Conservation (phyloP, 75 land plant species). For the Cryptomeria japonica region DNA sequence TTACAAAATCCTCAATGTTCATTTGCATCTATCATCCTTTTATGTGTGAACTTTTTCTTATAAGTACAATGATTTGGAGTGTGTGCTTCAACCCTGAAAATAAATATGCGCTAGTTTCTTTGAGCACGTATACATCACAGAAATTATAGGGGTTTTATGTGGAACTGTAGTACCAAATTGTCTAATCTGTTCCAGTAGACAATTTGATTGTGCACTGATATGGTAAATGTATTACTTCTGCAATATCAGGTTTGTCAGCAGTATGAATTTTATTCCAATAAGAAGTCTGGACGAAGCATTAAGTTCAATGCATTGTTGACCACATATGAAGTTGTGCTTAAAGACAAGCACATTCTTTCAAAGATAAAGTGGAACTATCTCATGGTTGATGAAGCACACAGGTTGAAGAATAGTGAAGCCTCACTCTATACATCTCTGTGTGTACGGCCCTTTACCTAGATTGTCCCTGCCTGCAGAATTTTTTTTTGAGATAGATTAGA, state of each 20-base stretch:
- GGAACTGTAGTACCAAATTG: neutral
- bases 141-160: neutral
- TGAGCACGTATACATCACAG: neutral
- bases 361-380: conserved; percentile 95
- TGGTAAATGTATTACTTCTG: neutral
- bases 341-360: conserved; percentile 83
- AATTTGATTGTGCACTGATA: neutral
- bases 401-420: conserved; percentile 97
- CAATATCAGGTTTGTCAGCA: conserved; percentile 83
- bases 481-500: neutral
- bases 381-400: conserved; percentile 99
- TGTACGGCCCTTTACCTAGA: conserved; percentile 34
- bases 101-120: neutral
- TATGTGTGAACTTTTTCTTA: neutral
- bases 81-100: neutral
- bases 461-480: neutral
- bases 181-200: neutral
- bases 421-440: conserved; percentile 80
- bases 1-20: neutral
- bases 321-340: conserved; percentile 94
- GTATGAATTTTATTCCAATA: conserved; percentile 77
- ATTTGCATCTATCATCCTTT: neutral
- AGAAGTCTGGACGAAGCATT: conserved; percentile 60
- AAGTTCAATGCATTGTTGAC: conserved; percentile 89
- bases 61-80: neutral